Evolutionary conservation across 176 grass and related monocot species (phyloP).

Genomic region (Eleusine indica): DNA sequence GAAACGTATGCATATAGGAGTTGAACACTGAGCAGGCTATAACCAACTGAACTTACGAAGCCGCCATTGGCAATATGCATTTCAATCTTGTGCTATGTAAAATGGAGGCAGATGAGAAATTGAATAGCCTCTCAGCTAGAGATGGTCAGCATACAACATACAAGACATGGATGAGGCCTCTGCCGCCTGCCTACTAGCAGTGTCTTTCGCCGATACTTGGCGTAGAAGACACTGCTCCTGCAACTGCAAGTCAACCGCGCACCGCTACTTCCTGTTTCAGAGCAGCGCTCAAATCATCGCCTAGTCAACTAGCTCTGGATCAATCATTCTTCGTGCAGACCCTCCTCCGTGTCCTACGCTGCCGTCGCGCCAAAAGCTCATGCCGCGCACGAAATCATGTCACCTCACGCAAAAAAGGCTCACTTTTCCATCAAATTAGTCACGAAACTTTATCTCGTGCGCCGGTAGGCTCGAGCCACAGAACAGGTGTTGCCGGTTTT

Average conservation of each 20-base stretch:
- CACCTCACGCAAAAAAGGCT: not conserved
- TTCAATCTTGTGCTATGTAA: not conserved
- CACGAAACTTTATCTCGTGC: not conserved
- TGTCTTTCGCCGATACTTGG: constrained; percentile 11
- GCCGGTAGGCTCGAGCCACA: not conserved
- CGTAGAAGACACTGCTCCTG: constrained; percentile 27
- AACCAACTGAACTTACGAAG: not conserved
- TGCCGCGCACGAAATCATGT: not conserved
- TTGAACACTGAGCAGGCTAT: not conserved
- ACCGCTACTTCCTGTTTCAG: not conserved
- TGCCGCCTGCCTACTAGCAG: not conserved
- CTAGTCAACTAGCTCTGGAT: constrained; percentile 34
- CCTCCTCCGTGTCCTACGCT: not conserved
- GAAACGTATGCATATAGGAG: not conserved
- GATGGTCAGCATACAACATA: not conserved
- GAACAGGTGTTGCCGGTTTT: not conserved
- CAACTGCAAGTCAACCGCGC: constrained; percentile 46
- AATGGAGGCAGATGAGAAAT: too few relatives aligned
- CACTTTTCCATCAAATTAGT: not conserved
- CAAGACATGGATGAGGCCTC: not conserved
- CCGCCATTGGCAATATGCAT: not conserved
- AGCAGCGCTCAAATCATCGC: constrained; percentile 24
- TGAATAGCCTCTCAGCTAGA: not conserved
- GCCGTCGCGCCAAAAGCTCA: not conserved
- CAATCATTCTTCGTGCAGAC: constrained; percentile 1